These are phyloP conservation scores for Byssoonygena ceratinophila DNA, from an alignment of 2,329 filamentous ascomycete genomes.

Conservation along the genomic window DNA sequence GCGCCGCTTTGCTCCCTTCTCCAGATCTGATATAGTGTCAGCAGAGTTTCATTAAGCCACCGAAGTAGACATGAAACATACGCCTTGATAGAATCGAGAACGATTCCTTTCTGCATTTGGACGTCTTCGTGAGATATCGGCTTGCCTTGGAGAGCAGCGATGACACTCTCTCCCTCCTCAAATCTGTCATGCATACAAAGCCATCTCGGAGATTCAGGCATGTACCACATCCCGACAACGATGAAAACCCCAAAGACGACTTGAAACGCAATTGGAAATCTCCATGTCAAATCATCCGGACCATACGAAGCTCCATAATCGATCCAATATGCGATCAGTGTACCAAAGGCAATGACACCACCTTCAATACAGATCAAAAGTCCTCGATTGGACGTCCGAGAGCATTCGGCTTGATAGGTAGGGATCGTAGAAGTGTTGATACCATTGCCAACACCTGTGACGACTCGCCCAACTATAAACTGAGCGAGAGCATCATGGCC, in stretches of 20 bases:
- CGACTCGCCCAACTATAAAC: constrained; percentile 39
- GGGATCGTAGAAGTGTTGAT: constrained; percentile 43
- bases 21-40: constrained; percentile 43
- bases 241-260: constrained; percentile 38
- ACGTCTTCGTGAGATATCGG: constrained; percentile 43
- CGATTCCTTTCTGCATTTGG: constrained; percentile 43
- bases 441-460: constrained; percentile 43
- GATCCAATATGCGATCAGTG: constrained; percentile 39
- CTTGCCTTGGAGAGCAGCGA: constrained; percentile 38
- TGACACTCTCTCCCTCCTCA: constrained; percentile 36
- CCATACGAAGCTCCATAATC: constrained; percentile 30
- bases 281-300: constrained; percentile 27
- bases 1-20: constrained; percentile 34
- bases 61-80: neutral
- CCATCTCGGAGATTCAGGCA: constrained; percentile 30
- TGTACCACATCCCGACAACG: constrained; percentile 27
- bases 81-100: constrained; percentile 38
- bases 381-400: constrained; percentile 43
- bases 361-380: constrained; percentile 48
- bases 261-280: constrained; percentile 43
- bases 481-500: constrained; percentile 34
- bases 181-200: constrained; percentile 26
- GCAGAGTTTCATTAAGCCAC: neutral
- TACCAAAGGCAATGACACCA: constrained; percentile 37
- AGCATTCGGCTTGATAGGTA: constrained; percentile 41